phyloP scores from a whole-genome alignment of 331 rosid genomes.

The Telfairia occidentalis region DNA sequence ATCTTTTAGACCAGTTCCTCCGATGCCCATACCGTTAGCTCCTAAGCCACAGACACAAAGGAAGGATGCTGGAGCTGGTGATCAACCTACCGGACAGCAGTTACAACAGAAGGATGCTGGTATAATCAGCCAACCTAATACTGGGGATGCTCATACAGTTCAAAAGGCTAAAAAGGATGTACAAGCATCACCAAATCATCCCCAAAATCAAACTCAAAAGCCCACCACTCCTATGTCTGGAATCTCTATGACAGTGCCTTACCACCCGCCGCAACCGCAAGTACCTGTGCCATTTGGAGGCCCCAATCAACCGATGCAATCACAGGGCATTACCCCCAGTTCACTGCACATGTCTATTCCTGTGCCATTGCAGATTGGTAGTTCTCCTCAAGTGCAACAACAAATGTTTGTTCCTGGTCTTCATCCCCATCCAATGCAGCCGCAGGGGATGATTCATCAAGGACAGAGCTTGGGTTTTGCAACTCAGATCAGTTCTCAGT shows the following conservation, averaged over 20 bases:
- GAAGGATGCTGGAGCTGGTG: slow-evolving; percentile 41
- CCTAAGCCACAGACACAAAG: slow-evolving; percentile 55
- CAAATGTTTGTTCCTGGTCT: slow-evolving; percentile 53
- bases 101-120: slow-evolving; percentile 44
- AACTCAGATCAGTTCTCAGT: slow-evolving; percentile 52
- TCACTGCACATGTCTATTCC: slow-evolving; percentile 54
- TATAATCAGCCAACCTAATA: slow-evolving; percentile 26
- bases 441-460: slow-evolving; percentile 59
- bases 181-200: slow-evolving; percentile 31
- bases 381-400: slow-evolving; percentile 57
- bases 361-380: slow-evolving; percentile 49
- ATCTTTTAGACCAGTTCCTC: slow-evolving; percentile 32
- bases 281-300: slow-evolving; percentile 60
- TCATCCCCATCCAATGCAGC: slow-evolving; percentile 65
- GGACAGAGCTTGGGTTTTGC: slow-evolving; percentile 46
- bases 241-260: slow-evolving; percentile 50
- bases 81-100: slow-evolving; percentile 31
- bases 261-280: slow-evolving; percentile 59
- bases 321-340: slow-evolving; percentile 57
- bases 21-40: slow-evolving; percentile 44
- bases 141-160: slow-evolving; percentile 30
- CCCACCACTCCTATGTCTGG: slow-evolving; percentile 48
- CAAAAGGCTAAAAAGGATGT: slow-evolving; percentile 48
- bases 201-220: slow-evolving; percentile 49
- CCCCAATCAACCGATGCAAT: slow-evolving; percentile 60